Conservation (phyloP, 805 yeast genomes). For the Kockiozyma suomiensis region DNA sequence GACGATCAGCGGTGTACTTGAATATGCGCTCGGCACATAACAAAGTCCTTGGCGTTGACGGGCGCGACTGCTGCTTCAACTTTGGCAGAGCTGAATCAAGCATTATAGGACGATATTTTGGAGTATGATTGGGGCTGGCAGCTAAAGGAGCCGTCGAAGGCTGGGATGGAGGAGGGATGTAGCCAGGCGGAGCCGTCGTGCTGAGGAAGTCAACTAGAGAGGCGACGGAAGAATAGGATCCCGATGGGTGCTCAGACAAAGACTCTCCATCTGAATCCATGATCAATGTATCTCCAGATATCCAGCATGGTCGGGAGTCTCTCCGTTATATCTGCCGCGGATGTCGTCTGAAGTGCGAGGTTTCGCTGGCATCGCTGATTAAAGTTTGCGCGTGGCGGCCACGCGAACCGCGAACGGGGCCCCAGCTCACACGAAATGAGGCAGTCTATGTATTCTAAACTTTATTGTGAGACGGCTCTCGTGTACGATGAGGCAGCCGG, state of each 20-base stretch:
- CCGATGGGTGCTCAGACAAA: neutral
- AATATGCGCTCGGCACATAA: conserved; percentile 24
- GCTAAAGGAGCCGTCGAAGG: neutral
- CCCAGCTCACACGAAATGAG: conserved; percentile 2
- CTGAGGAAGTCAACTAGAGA: conserved; percentile 12
- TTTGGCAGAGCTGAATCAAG: neutral
- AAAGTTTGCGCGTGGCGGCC: conserved; percentile 17
- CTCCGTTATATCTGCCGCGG: neutral
- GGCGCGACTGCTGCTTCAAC: neutral
- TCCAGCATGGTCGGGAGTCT: too few species aligned
- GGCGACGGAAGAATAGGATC: conserved; percentile 1
- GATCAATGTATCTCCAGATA: too few species aligned
- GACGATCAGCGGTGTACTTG: conserved; percentile 22
- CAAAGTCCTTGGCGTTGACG: conserved; percentile 14
- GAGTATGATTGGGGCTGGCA: neutral
- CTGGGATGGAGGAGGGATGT: neutral
- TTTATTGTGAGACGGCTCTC: neutral
- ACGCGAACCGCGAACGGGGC: conserved; percentile 4
- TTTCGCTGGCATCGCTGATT: neutral
- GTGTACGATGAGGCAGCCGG: too few species aligned
- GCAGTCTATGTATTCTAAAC: neutral
- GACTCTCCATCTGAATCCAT: neutral
- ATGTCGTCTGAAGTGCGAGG: neutral
- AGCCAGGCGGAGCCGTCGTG: conserved; percentile 13
- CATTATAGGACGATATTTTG: neutral